These are phyloP conservation scores for Sphagnum magellanicum DNA, from an alignment of 228 moss, liverwort and hornwort genomes.

Conservation along the genomic window DNA sequence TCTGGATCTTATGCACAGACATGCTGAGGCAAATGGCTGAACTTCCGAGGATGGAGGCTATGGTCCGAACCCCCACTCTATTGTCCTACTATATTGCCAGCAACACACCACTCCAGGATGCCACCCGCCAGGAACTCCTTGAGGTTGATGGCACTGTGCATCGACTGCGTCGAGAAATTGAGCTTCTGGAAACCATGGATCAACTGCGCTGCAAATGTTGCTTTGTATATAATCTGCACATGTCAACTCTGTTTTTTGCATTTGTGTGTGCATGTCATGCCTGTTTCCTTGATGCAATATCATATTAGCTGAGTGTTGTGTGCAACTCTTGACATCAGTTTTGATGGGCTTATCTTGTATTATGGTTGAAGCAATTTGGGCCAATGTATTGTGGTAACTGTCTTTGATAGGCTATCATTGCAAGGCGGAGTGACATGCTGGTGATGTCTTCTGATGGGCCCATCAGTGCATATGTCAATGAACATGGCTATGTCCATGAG, in stretches of 20 bases:
- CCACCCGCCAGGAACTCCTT: constrained; percentile 93
- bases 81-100: constrained; percentile 97
- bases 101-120: constrained; percentile 94
- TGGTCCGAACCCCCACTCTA: constrained; percentile 61
- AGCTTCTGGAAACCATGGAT: constrained; percentile 88
- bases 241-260: not conserved
- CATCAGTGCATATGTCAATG: constrained; percentile 87
- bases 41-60: constrained; percentile 76
- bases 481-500: constrained; percentile 77
- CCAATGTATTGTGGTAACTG: not conserved
- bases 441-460: constrained; percentile 97
- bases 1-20: constrained; percentile 34
- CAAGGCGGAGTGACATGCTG: constrained; percentile 90
- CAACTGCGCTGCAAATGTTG: constrained; percentile 83
- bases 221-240: constrained; percentile 21
- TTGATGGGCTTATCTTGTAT: no score
- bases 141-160: constrained; percentile 88
- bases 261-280: not conserved
- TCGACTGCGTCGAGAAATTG: constrained; percentile 91
- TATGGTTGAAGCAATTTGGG: no score
- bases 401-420: constrained; percentile 70
- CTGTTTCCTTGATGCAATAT: not conserved
- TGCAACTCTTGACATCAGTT: no score
- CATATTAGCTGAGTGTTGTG: not conserved
- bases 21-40: constrained; percentile 96